Conservation (phyloP, 768 basidiomycete genomes). For the Rhizopogon sp. region DNA sequence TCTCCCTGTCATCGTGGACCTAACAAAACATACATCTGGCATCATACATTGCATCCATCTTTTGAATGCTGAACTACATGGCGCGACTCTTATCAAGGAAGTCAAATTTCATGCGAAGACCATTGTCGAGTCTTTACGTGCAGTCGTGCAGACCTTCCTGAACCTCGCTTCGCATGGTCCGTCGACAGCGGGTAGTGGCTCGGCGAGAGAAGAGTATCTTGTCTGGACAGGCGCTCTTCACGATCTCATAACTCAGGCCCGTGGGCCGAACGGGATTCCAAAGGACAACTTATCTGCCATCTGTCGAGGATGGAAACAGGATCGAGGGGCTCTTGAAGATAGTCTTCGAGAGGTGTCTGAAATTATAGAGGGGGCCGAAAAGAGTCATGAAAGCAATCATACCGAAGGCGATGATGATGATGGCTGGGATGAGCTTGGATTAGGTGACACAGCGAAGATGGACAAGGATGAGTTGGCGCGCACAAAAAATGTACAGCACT, state of each 20-base stretch:
- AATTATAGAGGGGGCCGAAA: conserved; percentile 40
- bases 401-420: conserved; percentile 24
- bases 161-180: conserved; percentile 22
- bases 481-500: conserved; percentile 47
- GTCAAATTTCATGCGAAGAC: conserved; percentile 33
- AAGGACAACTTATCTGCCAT: conserved; percentile 56
- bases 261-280: conserved; percentile 44
- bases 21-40: conserved; percentile 42
- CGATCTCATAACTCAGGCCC: conserved; percentile 49
- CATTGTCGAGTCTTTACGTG: conserved; percentile 39
- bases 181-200: conserved; percentile 13
- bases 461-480: conserved; percentile 47
- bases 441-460: conserved; percentile 43
- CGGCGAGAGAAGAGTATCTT: conserved; percentile 44
- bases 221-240: conserved; percentile 56
- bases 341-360: conserved; percentile 51
- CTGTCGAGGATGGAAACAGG: conserved; percentile 41
- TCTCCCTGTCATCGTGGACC: conserved; percentile 46
- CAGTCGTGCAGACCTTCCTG: conserved; percentile 42
- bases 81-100: conserved; percentile 42
- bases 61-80: conserved; percentile 37
- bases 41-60: conserved; percentile 47
- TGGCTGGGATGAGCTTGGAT: conserved; percentile 60
- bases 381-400: conserved; percentile 18
- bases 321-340: conserved; percentile 58